phyloP scores from a whole-genome alignment of 1,139 yeast genomes.

The Candida freyschussii region DNA sequence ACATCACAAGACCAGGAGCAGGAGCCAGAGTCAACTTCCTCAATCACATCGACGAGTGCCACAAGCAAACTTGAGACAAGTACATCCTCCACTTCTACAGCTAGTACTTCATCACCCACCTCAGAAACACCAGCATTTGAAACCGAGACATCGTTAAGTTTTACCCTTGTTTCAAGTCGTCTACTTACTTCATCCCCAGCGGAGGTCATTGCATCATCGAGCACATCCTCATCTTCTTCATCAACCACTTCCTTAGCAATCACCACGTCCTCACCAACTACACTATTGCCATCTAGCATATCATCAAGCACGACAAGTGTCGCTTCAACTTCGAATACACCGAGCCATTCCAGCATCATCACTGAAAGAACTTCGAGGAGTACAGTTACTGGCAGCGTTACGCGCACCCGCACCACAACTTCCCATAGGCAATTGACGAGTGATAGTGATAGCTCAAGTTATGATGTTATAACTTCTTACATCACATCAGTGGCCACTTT shows the following conservation, averaged over 20 bases:
- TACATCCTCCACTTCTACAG: conserved; percentile 1
- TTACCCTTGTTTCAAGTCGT: too few species aligned
- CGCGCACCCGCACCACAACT: too few species aligned
- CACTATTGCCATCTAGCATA: conserved; percentile 2
- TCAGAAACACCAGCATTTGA: neutral
- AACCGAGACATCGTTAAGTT: too few species aligned
- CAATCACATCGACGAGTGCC: conserved; percentile 3
- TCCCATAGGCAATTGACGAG: too few species aligned
- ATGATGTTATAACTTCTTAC: conserved; percentile 9
- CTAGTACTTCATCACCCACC: conserved; percentile 1
- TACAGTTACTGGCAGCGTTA: too few species aligned
- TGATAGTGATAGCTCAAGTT: too few species aligned
- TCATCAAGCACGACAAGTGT: conserved; percentile 4
- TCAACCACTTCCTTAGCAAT: conserved; percentile 4
- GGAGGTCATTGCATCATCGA: too few species aligned
- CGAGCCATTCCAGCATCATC: too few species aligned
- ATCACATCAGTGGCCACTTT: conserved; percentile 11
- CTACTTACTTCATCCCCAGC: too few species aligned
- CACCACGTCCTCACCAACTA: conserved; percentile 4
- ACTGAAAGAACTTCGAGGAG: too few species aligned
- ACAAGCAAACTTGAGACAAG: conserved; percentile 5
- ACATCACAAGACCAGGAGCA: too few species aligned
- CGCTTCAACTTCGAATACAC: conserved; percentile 1
- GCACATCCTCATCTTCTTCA: conserved; percentile 5
- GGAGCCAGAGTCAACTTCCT: conserved; percentile 2